Base-by-base conservation (phyloP, 441 rosid genomes). In the Jatropha podagrica region DNA sequence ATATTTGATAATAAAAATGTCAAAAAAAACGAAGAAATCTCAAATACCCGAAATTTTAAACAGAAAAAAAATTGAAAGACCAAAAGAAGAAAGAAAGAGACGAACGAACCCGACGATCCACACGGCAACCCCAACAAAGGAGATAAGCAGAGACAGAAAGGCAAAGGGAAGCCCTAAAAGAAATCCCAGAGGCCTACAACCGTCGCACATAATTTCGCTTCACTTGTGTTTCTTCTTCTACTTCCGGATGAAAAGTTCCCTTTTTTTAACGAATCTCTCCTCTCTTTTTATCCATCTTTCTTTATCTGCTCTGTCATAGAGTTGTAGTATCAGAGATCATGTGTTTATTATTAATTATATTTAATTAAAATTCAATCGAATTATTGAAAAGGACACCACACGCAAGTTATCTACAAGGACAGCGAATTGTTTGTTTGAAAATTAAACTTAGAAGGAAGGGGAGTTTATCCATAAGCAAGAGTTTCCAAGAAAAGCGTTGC, bases 131-230 rank as follows among this genome's bases (percentile, higher is more conserved):
- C 97, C 97, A 65, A 94, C 74, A 77, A 89, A 76, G 77, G 97
- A 89, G 87, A 92, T 68, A 69, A 92, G 59, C 23, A 94, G 88
- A 69, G 97, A 82, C 42, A 94, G 86, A 68, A 94, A 85, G 61
- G 97, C 97, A 73, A 94, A 94, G 42, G 98, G 97, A 38, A 92
- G 94, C 59, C 98, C 97, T 62, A 94, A 69, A 58, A 94, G 92
- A 78, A 94, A 94, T 72, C 97, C 98, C 37, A 91, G 80, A 48
- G 98, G 98, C 76, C 91, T 82, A 73, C 98, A 94, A 42, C 86
- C 74, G 69, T 82, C 82, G 61, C 90, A 85, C 81, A 79, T 79
- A 44, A 9, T 60, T 32, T 40, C n/a, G 26, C 15, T 51, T 60
- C n/a, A 17, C 7, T 51, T 17, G 44, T 54, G 11, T 42, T 38